Conservation (phyloP, 495 filamentous ascomycete genomes). For the Penicillium psychrofluorescens region DNA sequence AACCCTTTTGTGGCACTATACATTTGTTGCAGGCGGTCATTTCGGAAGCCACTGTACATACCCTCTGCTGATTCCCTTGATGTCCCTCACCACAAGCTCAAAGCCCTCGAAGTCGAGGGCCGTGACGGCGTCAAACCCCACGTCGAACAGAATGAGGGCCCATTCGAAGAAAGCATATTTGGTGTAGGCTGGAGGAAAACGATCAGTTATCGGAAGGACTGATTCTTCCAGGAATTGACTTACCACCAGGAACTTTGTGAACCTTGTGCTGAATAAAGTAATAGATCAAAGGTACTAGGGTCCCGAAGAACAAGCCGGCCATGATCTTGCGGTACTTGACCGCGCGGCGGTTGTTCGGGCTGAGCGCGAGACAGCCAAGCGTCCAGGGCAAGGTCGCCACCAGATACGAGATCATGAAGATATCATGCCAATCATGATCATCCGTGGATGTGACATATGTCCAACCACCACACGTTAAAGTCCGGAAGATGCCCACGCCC, state of each 20-base stretch:
- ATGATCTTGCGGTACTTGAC: slow-evolving; percentile 86
- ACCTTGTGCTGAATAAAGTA: slow-evolving; percentile 99
- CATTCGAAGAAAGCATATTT: slow-evolving; percentile 98
- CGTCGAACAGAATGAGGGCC: slow-evolving; percentile 89
- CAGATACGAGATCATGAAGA: slow-evolving; percentile 98
- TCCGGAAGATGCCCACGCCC: slow-evolving; percentile 74
- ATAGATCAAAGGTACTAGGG: slow-evolving; percentile 83
- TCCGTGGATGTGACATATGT: slow-evolving; percentile 98
- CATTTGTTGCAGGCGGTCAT: slow-evolving; percentile 50
- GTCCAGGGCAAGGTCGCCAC: slow-evolving; percentile 96
- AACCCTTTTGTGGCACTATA: slow-evolving; percentile 35
- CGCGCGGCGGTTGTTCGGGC: slow-evolving; percentile 75
- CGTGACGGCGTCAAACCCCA: slow-evolving; percentile 94
- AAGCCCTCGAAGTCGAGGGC: slow-evolving; percentile 89
- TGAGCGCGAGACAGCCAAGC: slow-evolving; percentile 78
- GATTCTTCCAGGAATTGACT: slow-evolving; percentile 14
- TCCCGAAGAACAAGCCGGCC: slow-evolving; percentile 81
- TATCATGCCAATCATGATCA: slow-evolving; percentile 97
- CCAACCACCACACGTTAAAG: slow-evolving; percentile 95
- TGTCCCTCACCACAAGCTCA: slow-evolving; percentile 82
- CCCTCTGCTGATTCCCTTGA: slow-evolving; percentile 91
- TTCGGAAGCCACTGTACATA: slow-evolving; percentile 97
- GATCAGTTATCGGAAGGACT: slow-evolving; percentile 2
- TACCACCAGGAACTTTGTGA: slow-evolving; percentile 89
- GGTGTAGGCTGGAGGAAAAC: slow-evolving; percentile 69